These are phyloP conservation scores for Sporothrix mexicana DNA, from an alignment of 2,329 filamentous ascomycete species.

Conservation along the genomic window DNA sequence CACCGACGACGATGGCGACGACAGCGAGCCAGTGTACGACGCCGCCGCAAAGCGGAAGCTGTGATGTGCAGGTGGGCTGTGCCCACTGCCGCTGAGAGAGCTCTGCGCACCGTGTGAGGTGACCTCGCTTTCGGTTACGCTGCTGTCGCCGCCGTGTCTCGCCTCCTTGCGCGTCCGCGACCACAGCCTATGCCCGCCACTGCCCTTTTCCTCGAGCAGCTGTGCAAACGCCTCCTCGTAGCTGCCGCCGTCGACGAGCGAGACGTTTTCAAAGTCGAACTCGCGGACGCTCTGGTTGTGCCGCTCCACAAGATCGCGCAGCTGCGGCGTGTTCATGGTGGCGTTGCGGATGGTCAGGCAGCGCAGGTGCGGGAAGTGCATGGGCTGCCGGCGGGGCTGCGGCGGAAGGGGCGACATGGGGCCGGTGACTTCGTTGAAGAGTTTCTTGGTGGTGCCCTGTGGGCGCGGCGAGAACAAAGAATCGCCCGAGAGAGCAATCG, in stretches of 20 bases:
- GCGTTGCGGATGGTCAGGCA: slow-evolving; percentile 75
- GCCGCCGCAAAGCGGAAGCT: slow-evolving; percentile 41
- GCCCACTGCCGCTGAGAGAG: no score
- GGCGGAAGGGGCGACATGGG: slow-evolving; percentile 68
- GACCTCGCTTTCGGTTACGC: neutral
- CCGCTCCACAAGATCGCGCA: slow-evolving; percentile 69
- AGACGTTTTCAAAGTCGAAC: slow-evolving; percentile 80
- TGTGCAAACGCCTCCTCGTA: slow-evolving; percentile 86
- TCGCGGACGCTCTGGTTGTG: slow-evolving; percentile 74
- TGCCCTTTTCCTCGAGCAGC: slow-evolving; percentile 59
- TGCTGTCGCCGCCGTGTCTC: slow-evolving; percentile 39
- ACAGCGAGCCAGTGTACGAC: slow-evolving; percentile 36
- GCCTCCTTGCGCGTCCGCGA: slow-evolving; percentile 44
- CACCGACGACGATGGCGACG: slow-evolving; percentile 24
- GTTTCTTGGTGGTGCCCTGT: slow-evolving; percentile 56
- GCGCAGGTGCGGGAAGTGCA: slow-evolving; percentile 70
- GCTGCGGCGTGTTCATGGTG: slow-evolving; percentile 71
- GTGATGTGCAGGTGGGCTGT: slow-evolving; percentile 22
- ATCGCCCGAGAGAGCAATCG: slow-evolving; percentile 72
- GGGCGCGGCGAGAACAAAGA: slow-evolving; percentile 68
- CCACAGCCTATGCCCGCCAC: slow-evolving; percentile 50
- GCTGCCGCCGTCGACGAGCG: slow-evolving; percentile 68
- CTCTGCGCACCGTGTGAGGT: neutral
- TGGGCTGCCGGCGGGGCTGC: slow-evolving; percentile 56
- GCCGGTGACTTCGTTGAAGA: slow-evolving; percentile 68